Percentiles rank a stretch among this genome's conserved stretches.
Evolutionary conservation across 768 basidiomycete genomes (phyloP).

Genomic region (Lepiota brunneoincarnata): DNA sequence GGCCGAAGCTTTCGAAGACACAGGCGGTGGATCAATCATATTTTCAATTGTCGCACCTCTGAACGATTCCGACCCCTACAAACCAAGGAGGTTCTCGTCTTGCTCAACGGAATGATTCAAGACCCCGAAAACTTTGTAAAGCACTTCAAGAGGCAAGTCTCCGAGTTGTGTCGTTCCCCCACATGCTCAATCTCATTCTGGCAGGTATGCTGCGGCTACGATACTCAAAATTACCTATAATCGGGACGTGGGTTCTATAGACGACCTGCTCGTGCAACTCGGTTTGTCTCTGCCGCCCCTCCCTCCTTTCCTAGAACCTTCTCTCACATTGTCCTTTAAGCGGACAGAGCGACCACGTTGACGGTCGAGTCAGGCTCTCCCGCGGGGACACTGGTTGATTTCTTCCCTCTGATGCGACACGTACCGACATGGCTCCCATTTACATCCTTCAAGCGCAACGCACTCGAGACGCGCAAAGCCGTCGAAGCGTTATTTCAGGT

Average conservation of each 20-base stretch:
- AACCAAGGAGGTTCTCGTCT: conserved; percentile 36
- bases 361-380: conserved; percentile 45
- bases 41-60: conserved; percentile 44
- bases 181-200: conserved; percentile 3
- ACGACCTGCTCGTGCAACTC: conserved; percentile 42
- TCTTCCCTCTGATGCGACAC: conserved; percentile 46
- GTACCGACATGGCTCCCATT: conserved; percentile 52
- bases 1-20: conserved; percentile 52
- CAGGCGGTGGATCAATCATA: conserved; percentile 47
- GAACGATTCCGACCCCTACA: conserved; percentile 38
- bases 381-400: conserved; percentile 47
- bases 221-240: conserved; percentile 51
- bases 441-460: conserved; percentile 43
- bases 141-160: conserved; percentile 40
- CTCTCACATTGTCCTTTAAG: conserved; percentile 21
- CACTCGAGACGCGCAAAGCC: conserved; percentile 37
- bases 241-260: conserved; percentile 38
- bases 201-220: conserved; percentile 44
- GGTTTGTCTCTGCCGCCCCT: conserved; percentile 24
- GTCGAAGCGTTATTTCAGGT: conserved; percentile 48
- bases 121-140: conserved; percentile 36
- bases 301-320: conserved; percentile 6
- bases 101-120: conserved; percentile 37
- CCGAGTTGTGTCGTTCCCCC: background rate
- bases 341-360: conserved; percentile 42